Percentiles rank a stretch among this genome's conserved stretches.
Conservation (phyloP, 768 basidiomycete species). For the Cyclocybe aegerita region DNA sequence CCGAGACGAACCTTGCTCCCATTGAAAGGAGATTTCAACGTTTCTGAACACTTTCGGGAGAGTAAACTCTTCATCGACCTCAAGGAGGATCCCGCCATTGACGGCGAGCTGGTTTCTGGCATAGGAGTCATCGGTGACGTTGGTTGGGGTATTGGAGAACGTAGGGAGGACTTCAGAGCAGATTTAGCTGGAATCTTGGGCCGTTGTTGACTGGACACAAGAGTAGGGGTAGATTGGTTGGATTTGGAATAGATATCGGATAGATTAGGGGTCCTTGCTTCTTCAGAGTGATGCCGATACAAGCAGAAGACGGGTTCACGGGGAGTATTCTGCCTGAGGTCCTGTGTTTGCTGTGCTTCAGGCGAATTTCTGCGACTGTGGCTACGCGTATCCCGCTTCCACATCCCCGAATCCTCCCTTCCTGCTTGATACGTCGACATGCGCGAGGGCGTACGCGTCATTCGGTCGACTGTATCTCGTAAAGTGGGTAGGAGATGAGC, state of each 20-base stretch:
- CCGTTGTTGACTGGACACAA: constrained; percentile 25
- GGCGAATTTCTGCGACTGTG: constrained; percentile 9
- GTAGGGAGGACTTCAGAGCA: constrained; percentile 37
- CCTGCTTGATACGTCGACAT: constrained; percentile 6
- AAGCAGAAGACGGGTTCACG: neutral
- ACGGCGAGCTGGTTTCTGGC: constrained; percentile 4
- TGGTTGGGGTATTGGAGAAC: constrained; percentile 32
- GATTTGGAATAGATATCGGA: constrained; percentile 5
- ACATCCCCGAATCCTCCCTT: neutral
- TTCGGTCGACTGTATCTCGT: constrained; percentile 69
- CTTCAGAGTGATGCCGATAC: neutral
- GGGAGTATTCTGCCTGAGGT: constrained; percentile 4
- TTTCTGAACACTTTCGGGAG: constrained; percentile 24
- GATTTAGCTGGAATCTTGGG: constrained; percentile 32
- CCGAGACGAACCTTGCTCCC: constrained; percentile 15
- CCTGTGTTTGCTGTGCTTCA: constrained; percentile 1
- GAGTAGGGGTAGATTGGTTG: constrained; percentile 12
- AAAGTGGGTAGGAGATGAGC: constrained; percentile 67
- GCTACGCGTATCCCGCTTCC: neutral
- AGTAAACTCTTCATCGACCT: constrained; percentile 31
- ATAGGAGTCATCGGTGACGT: constrained; percentile 9
- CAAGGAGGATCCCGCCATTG: constrained; percentile 20
- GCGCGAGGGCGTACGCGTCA: constrained; percentile 58
- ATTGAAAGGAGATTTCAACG: constrained; percentile 18
- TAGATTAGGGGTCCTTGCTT: constrained; percentile 4